Evolutionary conservation across 2,329 filamentous ascomycete species (phyloP).

Genomic region (Myotisia sp.): DNA sequence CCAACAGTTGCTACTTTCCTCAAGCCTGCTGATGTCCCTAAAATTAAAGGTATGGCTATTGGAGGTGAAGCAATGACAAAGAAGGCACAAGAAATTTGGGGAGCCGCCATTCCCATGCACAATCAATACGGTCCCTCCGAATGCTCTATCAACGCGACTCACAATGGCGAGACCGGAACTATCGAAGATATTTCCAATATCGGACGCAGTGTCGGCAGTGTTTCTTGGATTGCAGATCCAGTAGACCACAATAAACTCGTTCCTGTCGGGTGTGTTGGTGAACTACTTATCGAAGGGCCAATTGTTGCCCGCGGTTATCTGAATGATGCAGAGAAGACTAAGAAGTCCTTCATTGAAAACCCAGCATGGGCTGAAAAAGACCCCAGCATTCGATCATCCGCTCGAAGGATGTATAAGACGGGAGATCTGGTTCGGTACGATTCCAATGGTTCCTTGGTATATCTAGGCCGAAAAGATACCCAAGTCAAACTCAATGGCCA

Average conservation of each 20-base stretch:
- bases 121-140: slow-evolving; percentile 15
- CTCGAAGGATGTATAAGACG: slow-evolving; percentile 49
- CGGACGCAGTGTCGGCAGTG: slow-evolving; percentile 10
- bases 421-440: slow-evolving; percentile 73
- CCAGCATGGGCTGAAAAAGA: slow-evolving; percentile 8
- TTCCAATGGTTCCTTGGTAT: slow-evolving; percentile 56
- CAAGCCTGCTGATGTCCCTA: slow-evolving; percentile 24
- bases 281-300: slow-evolving; percentile 27
- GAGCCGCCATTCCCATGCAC: slow-evolving; percentile 9
- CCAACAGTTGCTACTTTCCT: slow-evolving; percentile 38
- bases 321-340: slow-evolving; percentile 11
- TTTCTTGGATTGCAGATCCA: slow-evolving; percentile 29
- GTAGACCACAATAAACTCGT: slow-evolving; percentile 22
- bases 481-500: slow-evolving; percentile 96
- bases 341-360: slow-evolving; percentile 11
- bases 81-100: slow-evolving; percentile 13
- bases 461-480: slow-evolving; percentile 67
- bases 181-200: slow-evolving; percentile 11
- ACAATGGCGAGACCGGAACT: slow-evolving; percentile 8
- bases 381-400: slow-evolving; percentile 3
- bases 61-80: slow-evolving; percentile 23
- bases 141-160: slow-evolving; percentile 12
- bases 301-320: slow-evolving; percentile 24
- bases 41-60: slow-evolving; percentile 23
- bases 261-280: slow-evolving; percentile 23